These are phyloP conservation scores for Saccharomycopsis malanga DNA, from an alignment of 805 yeast genomes.

Conservation along the genomic window DNA sequence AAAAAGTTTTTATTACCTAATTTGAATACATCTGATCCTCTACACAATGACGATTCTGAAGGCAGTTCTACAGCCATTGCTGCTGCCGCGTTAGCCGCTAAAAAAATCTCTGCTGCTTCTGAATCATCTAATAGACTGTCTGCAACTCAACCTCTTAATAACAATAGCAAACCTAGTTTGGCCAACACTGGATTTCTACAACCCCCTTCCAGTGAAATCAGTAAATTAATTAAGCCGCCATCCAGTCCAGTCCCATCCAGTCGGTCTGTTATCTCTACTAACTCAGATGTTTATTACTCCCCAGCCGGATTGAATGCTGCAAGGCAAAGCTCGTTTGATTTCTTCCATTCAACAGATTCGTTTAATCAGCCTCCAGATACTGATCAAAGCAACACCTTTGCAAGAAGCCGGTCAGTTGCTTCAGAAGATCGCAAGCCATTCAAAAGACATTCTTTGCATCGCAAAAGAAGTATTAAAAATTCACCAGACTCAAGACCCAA, in stretches of 20 bases:
- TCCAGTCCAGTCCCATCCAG: conserved; percentile 8
- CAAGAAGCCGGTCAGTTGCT: not conserved
- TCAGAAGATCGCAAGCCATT: not conserved
- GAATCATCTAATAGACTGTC: conserved; percentile 8
- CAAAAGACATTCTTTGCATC: no score
- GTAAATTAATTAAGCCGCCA: conserved; percentile 2
- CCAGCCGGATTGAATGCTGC: not conserved
- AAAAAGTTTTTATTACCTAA: not conserved
- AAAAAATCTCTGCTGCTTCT: conserved; percentile 11
- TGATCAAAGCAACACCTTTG: not conserved
- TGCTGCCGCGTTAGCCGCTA: conserved; percentile 17
- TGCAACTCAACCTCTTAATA: not conserved
- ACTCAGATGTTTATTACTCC: not conserved
- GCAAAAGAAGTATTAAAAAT: not conserved
- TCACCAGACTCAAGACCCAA: not conserved
- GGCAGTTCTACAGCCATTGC: conserved; percentile 11
- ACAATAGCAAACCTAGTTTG: conserved; percentile 5
- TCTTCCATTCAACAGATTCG: not conserved
- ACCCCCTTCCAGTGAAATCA: conserved; percentile 4
- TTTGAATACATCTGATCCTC: not conserved
- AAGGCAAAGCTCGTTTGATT: not conserved
- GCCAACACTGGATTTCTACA: conserved; percentile 14
- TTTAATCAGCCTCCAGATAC: not conserved
- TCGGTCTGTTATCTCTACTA: not conserved
- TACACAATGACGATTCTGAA: not conserved